Evolutionary conservation across 768 basidiomycete genomes (phyloP), one percentile per base, ranked within the genome.

Genomic region (Kwoniella dejecticola): DNA sequence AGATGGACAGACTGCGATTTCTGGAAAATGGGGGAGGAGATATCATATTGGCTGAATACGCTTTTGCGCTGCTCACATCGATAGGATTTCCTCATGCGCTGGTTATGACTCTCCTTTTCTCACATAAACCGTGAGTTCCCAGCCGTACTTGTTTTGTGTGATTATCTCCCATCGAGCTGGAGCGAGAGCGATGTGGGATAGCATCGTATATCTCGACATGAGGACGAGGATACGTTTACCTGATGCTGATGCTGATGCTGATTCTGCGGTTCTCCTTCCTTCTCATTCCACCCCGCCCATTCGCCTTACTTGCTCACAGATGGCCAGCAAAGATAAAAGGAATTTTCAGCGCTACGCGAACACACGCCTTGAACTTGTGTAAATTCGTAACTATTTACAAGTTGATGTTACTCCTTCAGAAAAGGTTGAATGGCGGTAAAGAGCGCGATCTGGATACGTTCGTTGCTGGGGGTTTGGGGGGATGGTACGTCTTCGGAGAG

Each of bases 381-480:
- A 89, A 90, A 80, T 99, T 97, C 74, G 96, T 96, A 31, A 84
- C 92, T 11, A 77, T 96, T 44, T 98, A 97, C 87, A 99, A 98
- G 83, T 80, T 85, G 7, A 77, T 91, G 41, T 79, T 98, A 53
- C 81, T 98, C 31, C 64, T 95, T 13, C 96, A 98, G 82, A 86
- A 84, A 79, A 89, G 85, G 77, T 41, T 74, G 49, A 91, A 91
- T 76, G 69, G 73, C 23, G 92, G 91, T 13, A 95, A 94, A 80
- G 85, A 88, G 74, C 84, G 91, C 44, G 83, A 82, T 62, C 79
- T 83, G 10, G 96, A 99, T 78, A 89, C 91, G 26, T 95, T 99
- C 76, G 82, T 96, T 38, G 93, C 96, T 30, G 96, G 96, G 21
- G 82, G 95, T 44, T 80, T 97, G 46, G 92, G 95, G 5, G 96